A percentile compares a stretch with the other conserved stretches of the same genome.
Conservation (phyloP, 2,329 filamentous ascomycete species). For the Penicillium olsonii region DNA sequence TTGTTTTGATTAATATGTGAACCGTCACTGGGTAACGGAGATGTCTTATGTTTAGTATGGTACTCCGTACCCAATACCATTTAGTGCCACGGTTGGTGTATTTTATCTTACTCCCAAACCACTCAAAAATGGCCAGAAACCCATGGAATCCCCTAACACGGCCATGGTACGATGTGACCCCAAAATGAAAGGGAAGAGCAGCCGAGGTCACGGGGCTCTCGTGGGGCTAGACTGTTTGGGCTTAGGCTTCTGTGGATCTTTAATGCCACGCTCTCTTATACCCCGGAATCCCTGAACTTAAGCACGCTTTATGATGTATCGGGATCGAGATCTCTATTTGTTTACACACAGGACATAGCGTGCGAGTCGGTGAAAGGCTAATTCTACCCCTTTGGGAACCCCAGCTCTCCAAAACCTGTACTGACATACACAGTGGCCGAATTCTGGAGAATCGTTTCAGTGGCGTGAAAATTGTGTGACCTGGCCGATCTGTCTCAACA, state of each 20-base stretch:
- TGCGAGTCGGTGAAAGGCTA: not conserved
- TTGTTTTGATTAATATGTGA: constrained; percentile 1
- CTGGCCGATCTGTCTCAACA: not conserved
- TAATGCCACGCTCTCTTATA: constrained; percentile 7
- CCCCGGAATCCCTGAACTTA: too few species aligned
- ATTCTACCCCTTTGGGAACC: not conserved
- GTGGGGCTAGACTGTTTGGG: not conserved
- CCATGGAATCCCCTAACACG: not conserved
- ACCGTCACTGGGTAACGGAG: not conserved
- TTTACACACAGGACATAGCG: not conserved
- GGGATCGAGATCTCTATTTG: not conserved
- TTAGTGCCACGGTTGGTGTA: not conserved
- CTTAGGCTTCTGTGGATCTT: not conserved
- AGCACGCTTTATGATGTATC: not conserved
- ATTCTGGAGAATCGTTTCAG: not conserved
- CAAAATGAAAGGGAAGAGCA: constrained; percentile 5
- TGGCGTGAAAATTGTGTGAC: not conserved
- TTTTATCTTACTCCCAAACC: not conserved
- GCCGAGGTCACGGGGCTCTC: constrained; percentile 14
- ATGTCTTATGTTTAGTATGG: not conserved
- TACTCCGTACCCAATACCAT: not conserved
- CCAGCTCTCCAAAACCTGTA: too few species aligned
- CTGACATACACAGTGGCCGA: not conserved
- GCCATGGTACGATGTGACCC: not conserved
- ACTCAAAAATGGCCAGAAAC: not conserved